Evolutionary conservation across 345 rosid genomes (phyloP), one percentile per base, ranked within the genome.

Genomic region (Fremontodendron californicum): DNA sequence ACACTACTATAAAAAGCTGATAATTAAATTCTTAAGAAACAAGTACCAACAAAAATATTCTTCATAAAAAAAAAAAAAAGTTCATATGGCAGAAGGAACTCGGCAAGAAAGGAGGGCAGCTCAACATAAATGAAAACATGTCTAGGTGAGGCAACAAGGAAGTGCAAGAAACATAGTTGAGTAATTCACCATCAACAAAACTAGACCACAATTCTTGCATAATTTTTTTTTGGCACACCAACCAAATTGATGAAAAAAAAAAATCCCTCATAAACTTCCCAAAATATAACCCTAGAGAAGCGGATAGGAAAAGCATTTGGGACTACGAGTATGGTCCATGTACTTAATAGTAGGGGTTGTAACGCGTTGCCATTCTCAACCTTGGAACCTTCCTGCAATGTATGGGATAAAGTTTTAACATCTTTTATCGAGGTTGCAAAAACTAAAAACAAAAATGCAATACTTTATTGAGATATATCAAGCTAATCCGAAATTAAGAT

Each of bases 321-420:
- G 9, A 67, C 33, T 39, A 74, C 48, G 66, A 46, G 54, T 10
- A 21, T 48, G 23, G 37, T 60, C 75, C 48, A 21, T 29, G 29
- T 43, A 54, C 73, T 82, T 82, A 90, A 75, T 81, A 83, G 77
- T 91, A 90, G 54, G 96, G 96, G 77, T 81, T 88, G 87, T 90
- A 90, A 33, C 91, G 89, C 83, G 84, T 86, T 45, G 96, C 81
- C 88, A 86, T 79, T 76, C 93, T 85, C 75, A 77, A 87, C 82
- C 92, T 87, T 9, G 88, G 88, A 63, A 84, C 75, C 79, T 91
- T 91, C 84, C 96, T 91, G 91, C 85, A 82, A 48, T n/a, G 46
- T 6, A 68, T 25, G 74, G 48, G 29, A 73, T 48, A 68, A 23
- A 42, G 48, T 8, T 43, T 51, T 35, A 2, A 57, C 33, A 23